These are phyloP conservation scores for Trichothecium roseum DNA, from an alignment of 2,329 filamentous ascomycete species.

Conservation along the genomic window DNA sequence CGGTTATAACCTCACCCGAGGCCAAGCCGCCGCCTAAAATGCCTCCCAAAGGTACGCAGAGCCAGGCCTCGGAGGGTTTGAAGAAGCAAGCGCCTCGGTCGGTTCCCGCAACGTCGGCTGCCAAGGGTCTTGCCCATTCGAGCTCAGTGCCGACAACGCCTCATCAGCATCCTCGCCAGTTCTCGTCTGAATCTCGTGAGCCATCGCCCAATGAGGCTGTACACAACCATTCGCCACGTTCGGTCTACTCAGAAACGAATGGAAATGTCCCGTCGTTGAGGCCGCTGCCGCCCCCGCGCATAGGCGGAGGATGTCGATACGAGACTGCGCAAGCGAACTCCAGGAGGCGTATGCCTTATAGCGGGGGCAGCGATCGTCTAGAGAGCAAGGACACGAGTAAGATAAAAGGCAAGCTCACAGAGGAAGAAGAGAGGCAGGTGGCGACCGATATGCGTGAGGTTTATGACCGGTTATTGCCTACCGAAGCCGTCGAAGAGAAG, in stretches of 20 bases:
- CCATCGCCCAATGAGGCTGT: slow-evolving; percentile 66
- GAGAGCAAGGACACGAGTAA: slow-evolving; percentile 62
- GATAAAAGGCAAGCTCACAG: slow-evolving; percentile 58
- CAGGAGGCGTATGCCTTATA: slow-evolving; percentile 84
- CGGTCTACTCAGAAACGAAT: slow-evolving; percentile 82
- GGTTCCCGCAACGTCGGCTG: slow-evolving; percentile 13
- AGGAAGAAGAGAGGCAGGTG: slow-evolving; percentile 65
- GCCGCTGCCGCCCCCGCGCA: slow-evolving; percentile 44
- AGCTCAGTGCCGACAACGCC: slow-evolving; percentile 91
- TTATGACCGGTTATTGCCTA: slow-evolving; percentile 78
- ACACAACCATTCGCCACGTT: slow-evolving; percentile 76
- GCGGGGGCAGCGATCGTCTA: slow-evolving; percentile 69
- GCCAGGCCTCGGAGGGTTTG: slow-evolving; percentile 19
- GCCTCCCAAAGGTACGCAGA: slow-evolving; percentile 25
- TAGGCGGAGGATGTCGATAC: slow-evolving; percentile 62
- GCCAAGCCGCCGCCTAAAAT: slow-evolving; percentile 31
- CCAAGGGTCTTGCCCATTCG: slow-evolving; percentile 44
- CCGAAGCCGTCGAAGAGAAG: slow-evolving; percentile 64
- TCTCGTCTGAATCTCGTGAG: slow-evolving; percentile 65
- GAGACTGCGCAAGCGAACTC: slow-evolving; percentile 78
- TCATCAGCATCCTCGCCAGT: slow-evolving; percentile 75
- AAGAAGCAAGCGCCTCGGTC: slow-evolving; percentile 19
- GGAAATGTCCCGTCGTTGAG: slow-evolving; percentile 59
- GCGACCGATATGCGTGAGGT: slow-evolving; percentile 76
- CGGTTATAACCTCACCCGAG: slow-evolving; percentile 51